These are phyloP conservation scores for Naematelia encephala DNA, from an alignment of 768 basidiomycete genomes.

Conservation along the genomic window DNA sequence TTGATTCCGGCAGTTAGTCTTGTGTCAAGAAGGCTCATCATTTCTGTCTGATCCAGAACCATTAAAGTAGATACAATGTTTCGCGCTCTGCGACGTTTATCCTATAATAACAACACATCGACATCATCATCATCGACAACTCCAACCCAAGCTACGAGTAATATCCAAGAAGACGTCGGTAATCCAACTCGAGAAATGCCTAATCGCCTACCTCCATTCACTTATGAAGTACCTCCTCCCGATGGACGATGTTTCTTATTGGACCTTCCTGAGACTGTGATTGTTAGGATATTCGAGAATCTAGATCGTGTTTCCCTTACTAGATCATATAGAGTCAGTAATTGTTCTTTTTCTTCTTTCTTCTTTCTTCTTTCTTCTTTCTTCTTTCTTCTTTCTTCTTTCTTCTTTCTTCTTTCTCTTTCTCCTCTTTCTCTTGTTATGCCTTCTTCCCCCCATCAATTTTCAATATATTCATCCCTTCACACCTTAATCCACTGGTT, in stretches of 20 bases:
- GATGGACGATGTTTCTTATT: conserved; percentile 25
- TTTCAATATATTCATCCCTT: not conserved
- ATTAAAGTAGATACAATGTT: no score
- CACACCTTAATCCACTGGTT: not conserved
- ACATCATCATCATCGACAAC: no score
- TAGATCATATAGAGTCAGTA: conserved; percentile 21
- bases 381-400: conserved; percentile 26
- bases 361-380: conserved; percentile 28
- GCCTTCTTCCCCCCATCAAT: not conserved
- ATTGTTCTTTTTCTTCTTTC: no score
- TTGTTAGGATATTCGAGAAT: conserved; percentile 29
- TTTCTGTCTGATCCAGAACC: no score
- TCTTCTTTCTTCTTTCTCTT: conserved; percentile 27
- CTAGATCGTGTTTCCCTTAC: conserved; percentile 7
- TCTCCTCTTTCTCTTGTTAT: no score
- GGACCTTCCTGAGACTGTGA: conserved; percentile 32
- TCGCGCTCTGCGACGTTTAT: no score
- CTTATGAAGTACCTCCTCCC: conserved; percentile 30
- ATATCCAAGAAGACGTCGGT: no score
- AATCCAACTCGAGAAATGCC: no score
- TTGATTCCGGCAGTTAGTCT: no score
- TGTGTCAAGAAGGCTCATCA: no score
- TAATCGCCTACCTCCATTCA: not conserved
- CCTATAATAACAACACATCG: no score
- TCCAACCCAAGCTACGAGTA: no score